Conservation (phyloP, 2,329 filamentous ascomycete genomes). For the Paecilomyces sp. region DNA sequence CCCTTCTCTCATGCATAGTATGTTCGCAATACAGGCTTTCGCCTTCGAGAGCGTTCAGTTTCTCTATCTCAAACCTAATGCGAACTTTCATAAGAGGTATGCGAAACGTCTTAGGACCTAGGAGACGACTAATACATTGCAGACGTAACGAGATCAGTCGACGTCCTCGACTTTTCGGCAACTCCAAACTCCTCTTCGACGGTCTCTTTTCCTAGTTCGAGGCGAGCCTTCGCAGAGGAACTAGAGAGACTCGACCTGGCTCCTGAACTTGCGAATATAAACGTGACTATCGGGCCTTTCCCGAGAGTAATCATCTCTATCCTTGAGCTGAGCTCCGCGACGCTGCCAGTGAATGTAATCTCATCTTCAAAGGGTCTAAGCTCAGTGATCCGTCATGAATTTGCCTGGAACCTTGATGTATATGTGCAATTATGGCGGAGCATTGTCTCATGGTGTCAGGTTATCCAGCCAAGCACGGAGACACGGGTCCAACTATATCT, state of each 20-base stretch:
- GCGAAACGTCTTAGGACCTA: constrained; percentile 9
- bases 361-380: constrained; percentile 10
- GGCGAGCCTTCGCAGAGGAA: constrained; percentile 18
- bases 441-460: constrained; percentile 20
- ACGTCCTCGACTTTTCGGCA: constrained; percentile 17
- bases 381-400: constrained; percentile 22
- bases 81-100: constrained; percentile 30
- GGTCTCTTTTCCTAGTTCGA: constrained; percentile 19
- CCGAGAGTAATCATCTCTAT: constrained; percentile 15
- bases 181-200: constrained; percentile 2
- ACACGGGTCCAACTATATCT: constrained; percentile 14
- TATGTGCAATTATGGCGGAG: constrained; percentile 26
- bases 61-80: constrained; percentile 24
- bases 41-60: constrained; percentile 20
- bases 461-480: constrained; percentile 6
- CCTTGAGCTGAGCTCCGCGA: constrained; percentile 22
- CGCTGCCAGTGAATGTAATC: constrained; percentile 8
- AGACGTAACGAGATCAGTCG: constrained; percentile 42
- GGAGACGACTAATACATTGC: constrained; percentile 11
- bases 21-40: constrained; percentile 25
- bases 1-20: constrained; percentile 26
- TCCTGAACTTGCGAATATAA: constrained; percentile 17
- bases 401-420: constrained; percentile 25
- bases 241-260: constrained; percentile 25
- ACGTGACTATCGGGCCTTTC: constrained; percentile 20